phyloP scores from a whole-genome alignment of 768 basidiomycete species.

The Suillus variegatus region DNA sequence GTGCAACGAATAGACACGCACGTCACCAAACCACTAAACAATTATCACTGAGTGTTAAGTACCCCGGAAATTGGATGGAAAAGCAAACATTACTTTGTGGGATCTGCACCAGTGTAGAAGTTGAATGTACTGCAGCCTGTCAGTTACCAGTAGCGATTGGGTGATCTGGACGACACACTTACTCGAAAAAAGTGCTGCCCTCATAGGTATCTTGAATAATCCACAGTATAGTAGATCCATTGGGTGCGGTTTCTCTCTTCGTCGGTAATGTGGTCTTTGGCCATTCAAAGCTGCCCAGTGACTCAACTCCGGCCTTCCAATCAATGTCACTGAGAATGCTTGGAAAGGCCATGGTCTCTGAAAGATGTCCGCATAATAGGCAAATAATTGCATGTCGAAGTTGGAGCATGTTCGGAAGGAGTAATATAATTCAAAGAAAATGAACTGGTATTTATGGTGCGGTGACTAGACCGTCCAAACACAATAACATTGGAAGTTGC shows the following conservation, averaged over 20 bases:
- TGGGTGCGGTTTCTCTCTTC: conserved; percentile 39
- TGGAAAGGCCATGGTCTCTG: conserved; percentile 11
- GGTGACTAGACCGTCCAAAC: neutral
- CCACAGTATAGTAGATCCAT: conserved; percentile 63
- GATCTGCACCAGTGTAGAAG: conserved; percentile 64
- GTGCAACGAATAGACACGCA: conserved; percentile 35
- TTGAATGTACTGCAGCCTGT: conserved; percentile 43
- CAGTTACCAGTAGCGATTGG: neutral
- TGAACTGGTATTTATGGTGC: neutral
- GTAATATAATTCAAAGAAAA: neutral
- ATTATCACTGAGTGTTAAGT: conserved; percentile 15
- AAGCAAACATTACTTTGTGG: conserved; percentile 56
- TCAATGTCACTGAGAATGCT: neutral
- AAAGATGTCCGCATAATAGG: conserved; percentile 17
- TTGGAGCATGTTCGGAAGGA: neutral
- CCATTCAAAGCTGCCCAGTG: neutral
- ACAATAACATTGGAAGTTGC: neutral
- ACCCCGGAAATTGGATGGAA: conserved; percentile 14
- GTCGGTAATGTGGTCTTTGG: neutral
- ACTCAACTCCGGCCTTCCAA: neutral
- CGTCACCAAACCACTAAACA: conserved; percentile 67
- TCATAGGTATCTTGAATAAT: conserved; percentile 66
- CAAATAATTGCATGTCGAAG: neutral
- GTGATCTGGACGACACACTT: conserved; percentile 22
- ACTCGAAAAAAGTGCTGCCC: conserved; percentile 74